Percentiles rank a stretch among this genome's conserved stretches.
phyloP scores from a whole-genome alignment of 2,329 filamentous ascomycete species.

The Diaporthe sp. region DNA sequence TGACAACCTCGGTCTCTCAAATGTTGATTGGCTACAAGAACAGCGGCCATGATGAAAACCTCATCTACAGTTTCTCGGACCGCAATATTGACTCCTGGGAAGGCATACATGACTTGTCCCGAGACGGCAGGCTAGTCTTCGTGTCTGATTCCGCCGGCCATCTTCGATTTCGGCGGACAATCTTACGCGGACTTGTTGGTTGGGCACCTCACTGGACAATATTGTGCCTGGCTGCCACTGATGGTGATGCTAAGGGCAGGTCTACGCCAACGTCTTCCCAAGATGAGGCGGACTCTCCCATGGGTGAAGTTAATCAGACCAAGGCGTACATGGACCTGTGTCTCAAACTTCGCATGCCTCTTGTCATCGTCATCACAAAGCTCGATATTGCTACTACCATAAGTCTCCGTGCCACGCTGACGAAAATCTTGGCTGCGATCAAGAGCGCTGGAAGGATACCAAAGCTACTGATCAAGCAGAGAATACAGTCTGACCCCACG shows the following conservation, averaged over 20 bases:
- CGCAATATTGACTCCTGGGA: constrained; percentile 93
- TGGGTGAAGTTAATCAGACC: constrained; percentile 77
- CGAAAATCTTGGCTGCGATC: constrained; percentile 80
- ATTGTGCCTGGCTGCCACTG: constrained; percentile 87
- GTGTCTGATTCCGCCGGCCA: constrained; percentile 94
- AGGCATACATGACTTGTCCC: constrained; percentile 87
- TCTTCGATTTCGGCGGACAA: constrained; percentile 89
- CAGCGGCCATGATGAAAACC: constrained; percentile 48
- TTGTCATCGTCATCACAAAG: constrained; percentile 90
- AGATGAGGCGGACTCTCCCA: constrained; percentile 64
- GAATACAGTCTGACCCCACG: constrained; percentile 65
- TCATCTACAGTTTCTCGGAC: constrained; percentile 85
- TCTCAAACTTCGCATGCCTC: constrained; percentile 81
- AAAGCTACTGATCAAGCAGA: constrained; percentile 75
- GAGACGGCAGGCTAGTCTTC: constrained; percentile 83
- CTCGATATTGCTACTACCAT: constrained; percentile 85
- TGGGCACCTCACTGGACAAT: constrained; percentile 97
- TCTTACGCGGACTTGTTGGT: constrained; percentile 88
- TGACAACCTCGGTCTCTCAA: constrained; percentile 95
- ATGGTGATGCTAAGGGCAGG: constrained; percentile 62
- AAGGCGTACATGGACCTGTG: constrained; percentile 88
- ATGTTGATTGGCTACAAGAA: constrained; percentile 87
- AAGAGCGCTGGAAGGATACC: constrained; percentile 83
- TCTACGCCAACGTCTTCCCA: constrained; percentile 58
- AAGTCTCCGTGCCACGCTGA: constrained; percentile 78